A percentile compares a stretch with the other conserved stretches of the same genome.
Evolutionary conservation across 352 stramenopile genomes (phyloP).

Genomic region (Globisporangium nagaii): DNA sequence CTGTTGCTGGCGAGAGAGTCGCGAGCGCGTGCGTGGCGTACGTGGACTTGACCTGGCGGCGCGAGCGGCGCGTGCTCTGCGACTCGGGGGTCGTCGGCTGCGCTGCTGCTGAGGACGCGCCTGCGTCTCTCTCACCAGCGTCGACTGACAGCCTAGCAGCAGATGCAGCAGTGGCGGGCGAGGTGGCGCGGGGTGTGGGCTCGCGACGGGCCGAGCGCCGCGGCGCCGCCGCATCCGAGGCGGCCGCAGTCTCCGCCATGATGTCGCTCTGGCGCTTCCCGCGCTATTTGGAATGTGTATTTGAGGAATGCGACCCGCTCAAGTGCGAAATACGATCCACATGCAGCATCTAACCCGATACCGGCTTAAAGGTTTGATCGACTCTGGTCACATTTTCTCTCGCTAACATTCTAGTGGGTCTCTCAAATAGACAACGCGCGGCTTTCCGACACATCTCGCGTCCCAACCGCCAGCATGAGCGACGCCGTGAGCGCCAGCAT

Average conservation of each 20-base stretch:
- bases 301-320: too few species aligned
- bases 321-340: not conserved
- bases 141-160: not conserved
- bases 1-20: not conserved
- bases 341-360: too few species aligned
- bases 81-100: not conserved
- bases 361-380: too few species aligned
- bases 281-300: not conserved
- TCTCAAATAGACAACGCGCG: too few species aligned
- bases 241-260: not conserved
- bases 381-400: too few species aligned
- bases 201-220: conserved; percentile 11
- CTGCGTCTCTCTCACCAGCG: not conserved
- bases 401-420: too few species aligned
- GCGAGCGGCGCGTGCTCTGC: conserved; percentile 17
- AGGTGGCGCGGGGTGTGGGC: not conserved
- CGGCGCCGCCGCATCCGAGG: not conserved
- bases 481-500: conserved; percentile 23
- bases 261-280: too few species aligned
- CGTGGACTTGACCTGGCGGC: conserved; percentile 23
- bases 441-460: too few species aligned
- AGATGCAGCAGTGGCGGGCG: not conserved
- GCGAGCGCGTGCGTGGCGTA: conserved; percentile 11
- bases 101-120: not conserved
- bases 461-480: not conserved